These are phyloP conservation scores for Suillus plorans DNA, from an alignment of 768 basidiomycete species.

Conservation along the genomic window DNA sequence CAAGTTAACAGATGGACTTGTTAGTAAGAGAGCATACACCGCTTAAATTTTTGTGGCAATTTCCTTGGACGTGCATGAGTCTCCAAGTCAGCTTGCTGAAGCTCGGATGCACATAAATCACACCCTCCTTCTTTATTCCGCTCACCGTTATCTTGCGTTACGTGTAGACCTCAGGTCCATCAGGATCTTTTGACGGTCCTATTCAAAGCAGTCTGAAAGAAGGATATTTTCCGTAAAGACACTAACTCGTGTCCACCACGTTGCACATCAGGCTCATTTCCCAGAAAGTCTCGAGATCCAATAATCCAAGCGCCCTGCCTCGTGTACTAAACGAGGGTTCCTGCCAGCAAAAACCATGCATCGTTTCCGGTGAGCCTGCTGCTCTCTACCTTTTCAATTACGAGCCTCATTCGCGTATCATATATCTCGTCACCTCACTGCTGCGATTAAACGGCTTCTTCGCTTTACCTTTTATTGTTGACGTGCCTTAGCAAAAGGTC, in stretches of 20 bases:
- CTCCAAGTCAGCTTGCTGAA: not conserved
- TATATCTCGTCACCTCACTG: conserved; percentile 21
- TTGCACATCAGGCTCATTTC: conserved; percentile 47
- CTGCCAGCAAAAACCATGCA: conserved; percentile 49
- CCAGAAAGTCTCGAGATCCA: conserved; percentile 21
- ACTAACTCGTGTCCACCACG: conserved; percentile 77
- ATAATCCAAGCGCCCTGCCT: conserved; percentile 31
- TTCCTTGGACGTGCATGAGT: not conserved
- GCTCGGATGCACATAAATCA: not conserved
- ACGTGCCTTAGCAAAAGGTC: conserved; percentile 66
- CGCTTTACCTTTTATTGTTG: conserved; percentile 18
- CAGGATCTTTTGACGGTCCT: not conserved
- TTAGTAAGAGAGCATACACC: not conserved
- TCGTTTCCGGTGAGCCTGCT: conserved; percentile 73
- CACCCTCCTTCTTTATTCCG: not conserved
- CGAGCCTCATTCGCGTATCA: conserved; percentile 19
- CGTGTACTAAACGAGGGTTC: conserved; percentile 70
- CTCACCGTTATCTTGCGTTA: conserved; percentile 2
- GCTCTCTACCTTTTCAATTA: conserved; percentile 28
- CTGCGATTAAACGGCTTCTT: conserved; percentile 19
- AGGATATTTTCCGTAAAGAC: conserved; percentile 28
- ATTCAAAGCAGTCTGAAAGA: conserved; percentile 13
- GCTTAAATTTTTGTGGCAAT: not conserved
- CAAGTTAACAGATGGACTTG: not conserved
- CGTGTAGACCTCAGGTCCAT: not conserved